Evolutionary conservation across 192 early-diverging fungal species (phyloP).

Genomic region (Gonapodya sp.): DNA sequence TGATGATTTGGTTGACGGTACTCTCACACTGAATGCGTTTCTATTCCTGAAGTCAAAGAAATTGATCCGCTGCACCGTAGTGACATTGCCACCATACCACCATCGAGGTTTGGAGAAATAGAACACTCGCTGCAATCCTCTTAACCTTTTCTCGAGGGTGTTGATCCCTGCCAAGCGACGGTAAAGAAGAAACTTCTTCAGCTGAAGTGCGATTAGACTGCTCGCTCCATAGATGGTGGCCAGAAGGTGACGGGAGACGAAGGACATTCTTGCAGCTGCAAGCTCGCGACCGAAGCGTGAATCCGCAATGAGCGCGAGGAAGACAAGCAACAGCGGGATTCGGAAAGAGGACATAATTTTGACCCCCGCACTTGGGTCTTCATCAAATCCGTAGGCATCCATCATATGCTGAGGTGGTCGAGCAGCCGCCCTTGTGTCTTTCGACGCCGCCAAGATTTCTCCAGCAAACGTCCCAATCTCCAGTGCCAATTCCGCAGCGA

Average conservation of each 20-base stretch:
- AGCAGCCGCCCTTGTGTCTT: background rate
- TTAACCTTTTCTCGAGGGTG: conserved; percentile 1
- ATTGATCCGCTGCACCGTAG: background rate
- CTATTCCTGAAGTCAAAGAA: background rate
- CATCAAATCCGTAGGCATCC: conserved; percentile 4
- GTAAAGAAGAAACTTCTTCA: conserved; percentile 8
- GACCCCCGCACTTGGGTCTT: conserved; percentile 4
- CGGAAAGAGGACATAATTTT: conserved; percentile 10
- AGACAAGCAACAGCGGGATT: conserved; percentile 18
- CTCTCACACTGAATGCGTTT: background rate
- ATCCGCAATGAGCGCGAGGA: conserved; percentile 28
- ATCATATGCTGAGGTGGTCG: background rate
- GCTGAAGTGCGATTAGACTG: conserved; percentile 7
- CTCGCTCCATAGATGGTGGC: background rate
- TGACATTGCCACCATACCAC: background rate
- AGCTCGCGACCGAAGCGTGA: conserved; percentile 28
- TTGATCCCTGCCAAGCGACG: background rate
- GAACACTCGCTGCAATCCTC: conserved; percentile 11
- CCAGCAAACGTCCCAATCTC: background rate
- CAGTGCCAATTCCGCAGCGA: conserved; percentile 18
- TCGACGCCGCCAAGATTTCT: conserved; percentile 14
- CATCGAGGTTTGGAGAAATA: background rate
- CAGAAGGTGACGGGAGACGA: conserved; percentile 15
- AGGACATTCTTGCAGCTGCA: conserved; percentile 7
- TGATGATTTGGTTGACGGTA: background rate